Evolutionary conservation across 805 yeast species (phyloP), one percentile per base, ranked within the genome.

Genomic region (Nakazawaea anatomiae): DNA sequence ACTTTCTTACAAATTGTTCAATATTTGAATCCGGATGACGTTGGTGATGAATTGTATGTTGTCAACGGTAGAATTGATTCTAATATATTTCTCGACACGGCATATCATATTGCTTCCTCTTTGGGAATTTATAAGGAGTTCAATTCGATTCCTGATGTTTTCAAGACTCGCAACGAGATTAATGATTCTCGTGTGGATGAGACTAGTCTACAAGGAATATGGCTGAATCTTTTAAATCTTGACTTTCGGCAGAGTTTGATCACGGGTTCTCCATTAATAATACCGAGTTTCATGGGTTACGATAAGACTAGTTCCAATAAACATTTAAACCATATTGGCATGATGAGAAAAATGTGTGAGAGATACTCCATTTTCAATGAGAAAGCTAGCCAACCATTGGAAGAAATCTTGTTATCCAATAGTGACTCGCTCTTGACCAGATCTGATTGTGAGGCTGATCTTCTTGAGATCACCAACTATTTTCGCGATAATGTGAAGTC

Each of bases 221-320:
- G 53, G 53, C 29, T 27, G 42, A 43, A 42, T 32, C 25, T 50
- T n/a, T 42, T 50, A 29, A 12, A 32, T 14, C 18, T 50, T n/a
- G 53, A 50, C 28, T 46, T 18, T 9, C 38, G 42, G 36, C 18
- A 31, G n/a, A 10, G 39, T 11, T 5, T 46, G 18, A 8, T 14
- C 2, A 25, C 35, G 6, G 53, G 53, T 1, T 12, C 35, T 4
- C 44, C 53, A 6, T 32, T 46, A 31, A 28, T 50, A 6, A 11
- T 50, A 8, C 53, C 53, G 5, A 31, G 36, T 5, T 42, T 50
- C n/a, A 38, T 12, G 14, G 50, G 39, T 4, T 46, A 42, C 32
- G 48, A 46, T 31, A 42, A 42, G 18, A 42, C 43, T 11, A 11
- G 42, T 18, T 10, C 36, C 1, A 31, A 38, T 36, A 36, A 8